Evolutionary conservation across 371 early-diverging fungal genomes (phyloP).

Genomic region (Parasitella parasitica): DNA sequence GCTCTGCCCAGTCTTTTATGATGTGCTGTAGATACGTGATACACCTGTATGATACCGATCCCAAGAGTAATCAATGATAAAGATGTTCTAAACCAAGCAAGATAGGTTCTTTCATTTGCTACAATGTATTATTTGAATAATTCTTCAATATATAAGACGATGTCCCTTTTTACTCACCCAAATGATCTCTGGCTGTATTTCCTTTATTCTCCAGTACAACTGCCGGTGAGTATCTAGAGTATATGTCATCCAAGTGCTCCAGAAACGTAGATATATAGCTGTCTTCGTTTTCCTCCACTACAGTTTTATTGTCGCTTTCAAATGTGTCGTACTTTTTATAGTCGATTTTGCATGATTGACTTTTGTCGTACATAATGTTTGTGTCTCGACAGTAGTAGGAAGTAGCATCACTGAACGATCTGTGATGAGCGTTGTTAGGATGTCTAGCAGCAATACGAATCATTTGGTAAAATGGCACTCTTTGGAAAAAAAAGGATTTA

Average conservation of each 20-base stretch:
- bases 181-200: slow-evolving; percentile 71
- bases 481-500: not conserved
- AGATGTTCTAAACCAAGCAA: slow-evolving; percentile 74
- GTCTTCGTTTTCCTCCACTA: not conserved
- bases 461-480: not conserved
- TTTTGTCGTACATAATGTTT: not conserved
- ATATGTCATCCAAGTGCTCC: not conserved
- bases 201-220: slow-evolving; percentile 65
- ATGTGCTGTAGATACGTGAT: slow-evolving; percentile 34
- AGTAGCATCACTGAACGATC: not conserved
- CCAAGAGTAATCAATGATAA: slow-evolving; percentile 68
- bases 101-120: slow-evolving; percentile 75
- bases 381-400: not conserved
- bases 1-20: slow-evolving; percentile 27
- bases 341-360: not conserved
- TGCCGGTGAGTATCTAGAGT: slow-evolving; percentile 17
- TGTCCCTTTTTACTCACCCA: slow-evolving; percentile 41
- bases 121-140: not conserved
- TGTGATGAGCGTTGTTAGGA: not conserved
- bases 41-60: slow-evolving; percentile 69
- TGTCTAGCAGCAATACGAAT: not conserved
- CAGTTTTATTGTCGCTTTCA: not conserved
- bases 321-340: not conserved
- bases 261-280: not conserved
- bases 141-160: not conserved